Percentiles rank a stretch among this genome's conserved stretches.
Evolutionary conservation across 1,139 yeast genomes (phyloP).

Genomic region (Saccharomycopsis phalli): DNA sequence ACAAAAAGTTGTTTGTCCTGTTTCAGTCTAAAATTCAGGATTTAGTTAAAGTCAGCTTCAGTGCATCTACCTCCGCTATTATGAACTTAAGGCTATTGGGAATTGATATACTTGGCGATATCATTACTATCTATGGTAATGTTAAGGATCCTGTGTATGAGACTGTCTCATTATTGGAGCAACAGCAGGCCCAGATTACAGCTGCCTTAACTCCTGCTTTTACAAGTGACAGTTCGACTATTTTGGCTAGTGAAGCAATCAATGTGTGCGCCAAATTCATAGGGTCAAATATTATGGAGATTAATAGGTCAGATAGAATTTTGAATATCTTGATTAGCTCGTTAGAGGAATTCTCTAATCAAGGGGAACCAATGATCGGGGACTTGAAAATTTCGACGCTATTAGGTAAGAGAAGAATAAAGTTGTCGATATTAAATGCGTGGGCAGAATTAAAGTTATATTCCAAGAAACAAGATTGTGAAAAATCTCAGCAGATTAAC

Average conservation of each 20-base stretch:
- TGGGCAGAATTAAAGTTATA: conserved; percentile 79
- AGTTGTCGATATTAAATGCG: conserved; percentile 66
- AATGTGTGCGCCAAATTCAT: conserved; percentile 74
- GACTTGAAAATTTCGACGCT: conserved; percentile 32
- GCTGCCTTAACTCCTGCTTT: conserved; percentile 92
- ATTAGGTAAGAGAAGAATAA: conserved; percentile 53
- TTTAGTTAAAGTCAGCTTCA: conserved; percentile 70
- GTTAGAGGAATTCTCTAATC: conserved; percentile 43
- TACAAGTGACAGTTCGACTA: conserved; percentile 60
- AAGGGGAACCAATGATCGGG: conserved; percentile 29
- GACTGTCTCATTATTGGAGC: conserved; percentile 67
- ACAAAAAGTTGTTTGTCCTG: conserved; percentile 33
- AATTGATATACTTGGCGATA: conserved; percentile 53
- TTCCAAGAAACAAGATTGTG: conserved; percentile 21
- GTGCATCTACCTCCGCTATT: conserved; percentile 72
- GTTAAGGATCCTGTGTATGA: conserved; percentile 69
- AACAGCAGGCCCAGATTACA: conserved; percentile 89
- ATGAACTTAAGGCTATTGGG: conserved; percentile 57
- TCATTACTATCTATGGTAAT: conserved; percentile 38
- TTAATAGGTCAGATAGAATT: conserved; percentile 48
- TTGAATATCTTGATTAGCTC: conserved; percentile 59
- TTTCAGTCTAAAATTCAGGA: conserved; percentile 54
- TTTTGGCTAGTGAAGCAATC: conserved; percentile 70
- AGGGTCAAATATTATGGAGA: conserved; percentile 43
- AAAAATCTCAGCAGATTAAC: conserved; percentile 26